These are phyloP conservation scores for Bimuria novae-zelandiae DNA, from an alignment of 2,329 filamentous ascomycete species.

Conservation along the genomic window DNA sequence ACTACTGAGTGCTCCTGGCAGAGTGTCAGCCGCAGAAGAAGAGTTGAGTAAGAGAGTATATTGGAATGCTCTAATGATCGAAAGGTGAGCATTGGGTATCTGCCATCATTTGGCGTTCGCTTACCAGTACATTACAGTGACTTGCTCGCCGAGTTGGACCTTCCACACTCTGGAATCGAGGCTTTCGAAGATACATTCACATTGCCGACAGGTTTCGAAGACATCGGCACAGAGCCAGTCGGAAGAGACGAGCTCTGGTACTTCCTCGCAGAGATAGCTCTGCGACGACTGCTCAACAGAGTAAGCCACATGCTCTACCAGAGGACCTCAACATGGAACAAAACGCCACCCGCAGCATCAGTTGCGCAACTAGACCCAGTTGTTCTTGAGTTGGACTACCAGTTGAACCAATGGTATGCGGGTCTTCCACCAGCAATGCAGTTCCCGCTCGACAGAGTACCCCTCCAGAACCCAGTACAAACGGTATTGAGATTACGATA, in stretches of 20 bases:
- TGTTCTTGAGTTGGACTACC: conserved; percentile 79
- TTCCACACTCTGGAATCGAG: conserved; percentile 81
- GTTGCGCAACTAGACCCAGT: conserved; percentile 76
- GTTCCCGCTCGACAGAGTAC: conserved; percentile 72
- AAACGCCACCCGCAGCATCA: conserved; percentile 59
- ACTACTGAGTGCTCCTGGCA: conserved; percentile 72
- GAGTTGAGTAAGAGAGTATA: conserved; percentile 79
- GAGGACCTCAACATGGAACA: conserved; percentile 56
- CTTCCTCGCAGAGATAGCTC: conserved; percentile 80
- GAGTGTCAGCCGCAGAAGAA: conserved; percentile 70
- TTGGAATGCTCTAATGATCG: conserved; percentile 82
- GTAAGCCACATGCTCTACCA: conserved; percentile 81
- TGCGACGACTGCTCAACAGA: conserved; percentile 75
- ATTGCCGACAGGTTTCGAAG: conserved; percentile 76
- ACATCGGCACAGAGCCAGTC: conserved; percentile 66
- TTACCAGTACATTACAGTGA: conserved; percentile 51
- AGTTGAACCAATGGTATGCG: conserved; percentile 84
- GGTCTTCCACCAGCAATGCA: conserved; percentile 74
- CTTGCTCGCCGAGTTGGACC: conserved; percentile 75
- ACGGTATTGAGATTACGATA: conserved; percentile 79
- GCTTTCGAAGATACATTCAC: conserved; percentile 82
- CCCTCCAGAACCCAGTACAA: conserved; percentile 74
- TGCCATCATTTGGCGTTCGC: not conserved
- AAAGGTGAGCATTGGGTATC: conserved; percentile 53
- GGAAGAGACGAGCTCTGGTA: conserved; percentile 84